Evolutionary conservation across 2,329 filamentous ascomycete species (phyloP), one percentile per base, ranked within the genome.

Genomic region (Diaporthe citriasiana): DNA sequence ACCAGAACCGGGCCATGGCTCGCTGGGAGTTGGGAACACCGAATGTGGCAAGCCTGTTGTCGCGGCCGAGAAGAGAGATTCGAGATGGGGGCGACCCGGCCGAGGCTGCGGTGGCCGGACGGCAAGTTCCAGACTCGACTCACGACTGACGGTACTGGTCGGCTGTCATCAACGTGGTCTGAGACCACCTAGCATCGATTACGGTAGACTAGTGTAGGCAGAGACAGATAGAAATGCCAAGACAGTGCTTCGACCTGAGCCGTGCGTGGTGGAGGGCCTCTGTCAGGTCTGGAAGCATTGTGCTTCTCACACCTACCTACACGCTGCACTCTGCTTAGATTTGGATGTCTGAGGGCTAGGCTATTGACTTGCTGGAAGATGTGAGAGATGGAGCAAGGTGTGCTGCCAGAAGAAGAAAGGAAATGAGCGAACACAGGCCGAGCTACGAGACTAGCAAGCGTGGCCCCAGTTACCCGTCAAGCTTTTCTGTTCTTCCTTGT

Each of bases 161-260:
- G 51, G 45, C 42, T 66, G 60, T 66, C 60, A 66, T 51, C 45
- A 66, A 66, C 63, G 45, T 66, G 63, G 63, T 66, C 45, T 53
- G 63, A 51, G 63, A 66, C 63, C 42, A 66, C 5, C 60, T 51
- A 38, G 56, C 56, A 40, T 12, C 22, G n/a, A 59, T 22, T 25
- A n/a, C 35, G 22, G 53, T 5, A n/a, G 55, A 57, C 55, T 57
- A 35, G n/a, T n/a, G n/a, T n/a, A n/a, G 30, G 55, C 55, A 45
- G 1, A 45, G 59, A 65, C 30, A 51, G 27, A 10, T 22, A 25
- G 51, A 22, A 0, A n/a, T 25, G 60, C 30, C 38, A 38, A 66
- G 60, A 66, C 60, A 66, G 42, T 17, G 45, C 42, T 38, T 50
- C 60, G 60, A 45, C 42, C 22, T 50, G 27, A 66, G 60, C 60